Evolutionary conservation across 2,329 filamentous ascomycete genomes (phyloP).

Genomic region (Pyrenophora tritici-repentis): DNA sequence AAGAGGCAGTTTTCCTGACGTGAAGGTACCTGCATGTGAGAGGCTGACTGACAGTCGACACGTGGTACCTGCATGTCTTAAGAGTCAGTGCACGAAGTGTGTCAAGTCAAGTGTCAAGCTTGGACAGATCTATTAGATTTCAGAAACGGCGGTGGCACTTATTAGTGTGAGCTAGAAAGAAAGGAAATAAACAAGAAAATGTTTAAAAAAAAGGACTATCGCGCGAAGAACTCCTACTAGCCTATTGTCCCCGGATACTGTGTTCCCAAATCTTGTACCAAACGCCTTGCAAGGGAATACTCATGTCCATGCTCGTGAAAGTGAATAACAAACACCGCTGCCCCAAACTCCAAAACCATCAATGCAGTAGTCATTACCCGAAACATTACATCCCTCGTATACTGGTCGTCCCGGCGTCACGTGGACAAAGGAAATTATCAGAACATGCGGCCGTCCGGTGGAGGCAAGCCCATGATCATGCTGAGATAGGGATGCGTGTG

Average conservation of each 20-base stretch:
- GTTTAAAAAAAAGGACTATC: too few species aligned
- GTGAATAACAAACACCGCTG: background rate
- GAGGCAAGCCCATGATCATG: conserved; percentile 12
- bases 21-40: too few species aligned
- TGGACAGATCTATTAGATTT: conserved; percentile 5
- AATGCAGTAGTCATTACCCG: conserved; percentile 19
- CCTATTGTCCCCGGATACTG: background rate
- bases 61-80: background rate
- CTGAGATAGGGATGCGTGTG: conserved; percentile 18
- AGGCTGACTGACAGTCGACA: background rate
- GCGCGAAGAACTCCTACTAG: conserved; percentile 2
- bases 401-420: conserved; percentile 3
- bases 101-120: background rate
- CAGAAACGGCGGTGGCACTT: background rate
- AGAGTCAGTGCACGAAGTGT: background rate
- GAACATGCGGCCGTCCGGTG: conserved; percentile 14
- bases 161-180: conserved; percentile 1
- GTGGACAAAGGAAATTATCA: conserved; percentile 13
- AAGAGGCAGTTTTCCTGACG: conserved; percentile 3
- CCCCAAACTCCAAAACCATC: conserved; percentile 13
- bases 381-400: conserved; percentile 5
- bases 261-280: conserved; percentile 8
- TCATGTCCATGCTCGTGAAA: conserved; percentile 8
- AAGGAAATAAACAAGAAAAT: background rate
- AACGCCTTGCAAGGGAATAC: conserved; percentile 18